A percentile compares a stretch with the other conserved stretches of the same genome.
phyloP scores from a whole-genome alignment of 2,329 filamentous ascomycete species.

The Cordyceps militaris region DNA sequence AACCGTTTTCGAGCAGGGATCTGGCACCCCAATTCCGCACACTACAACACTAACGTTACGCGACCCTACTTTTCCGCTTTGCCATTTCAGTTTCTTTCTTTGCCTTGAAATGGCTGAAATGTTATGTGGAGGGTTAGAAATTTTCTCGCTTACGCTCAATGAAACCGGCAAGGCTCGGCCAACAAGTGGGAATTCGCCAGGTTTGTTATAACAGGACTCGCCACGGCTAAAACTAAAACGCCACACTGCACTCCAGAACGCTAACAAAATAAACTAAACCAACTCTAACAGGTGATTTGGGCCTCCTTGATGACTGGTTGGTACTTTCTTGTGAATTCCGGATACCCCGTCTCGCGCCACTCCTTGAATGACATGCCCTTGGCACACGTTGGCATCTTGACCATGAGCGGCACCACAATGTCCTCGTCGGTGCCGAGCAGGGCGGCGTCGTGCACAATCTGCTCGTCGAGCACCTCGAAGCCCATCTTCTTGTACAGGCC shows the following conservation, averaged over 20 bases:
- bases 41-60: not conserved
- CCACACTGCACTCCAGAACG: not conserved
- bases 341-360: slow-evolving; percentile 23
- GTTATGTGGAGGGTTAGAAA: not conserved
- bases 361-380: slow-evolving; percentile 28
- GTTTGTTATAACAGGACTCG: not conserved
- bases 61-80: not conserved
- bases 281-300: not conserved
- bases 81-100: not conserved
- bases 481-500: slow-evolving; percentile 40
- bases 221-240: not conserved
- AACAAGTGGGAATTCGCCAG: not conserved
- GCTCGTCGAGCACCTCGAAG: slow-evolving; percentile 33
- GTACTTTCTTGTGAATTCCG: not conserved
- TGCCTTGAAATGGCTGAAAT: not conserved
- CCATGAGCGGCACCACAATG: slow-evolving; percentile 35
- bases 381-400: slow-evolving; percentile 31
- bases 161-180: not conserved
- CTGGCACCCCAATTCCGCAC: not conserved
- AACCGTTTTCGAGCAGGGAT: not conserved
- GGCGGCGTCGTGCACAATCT: slow-evolving; percentile 31
- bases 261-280: not conserved
- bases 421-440: slow-evolving; percentile 28
- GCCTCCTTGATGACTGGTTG: not conserved
- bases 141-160: not conserved